phyloP scores from a whole-genome alignment of 805 yeast genomes.

The Lachancea sp. region DNA sequence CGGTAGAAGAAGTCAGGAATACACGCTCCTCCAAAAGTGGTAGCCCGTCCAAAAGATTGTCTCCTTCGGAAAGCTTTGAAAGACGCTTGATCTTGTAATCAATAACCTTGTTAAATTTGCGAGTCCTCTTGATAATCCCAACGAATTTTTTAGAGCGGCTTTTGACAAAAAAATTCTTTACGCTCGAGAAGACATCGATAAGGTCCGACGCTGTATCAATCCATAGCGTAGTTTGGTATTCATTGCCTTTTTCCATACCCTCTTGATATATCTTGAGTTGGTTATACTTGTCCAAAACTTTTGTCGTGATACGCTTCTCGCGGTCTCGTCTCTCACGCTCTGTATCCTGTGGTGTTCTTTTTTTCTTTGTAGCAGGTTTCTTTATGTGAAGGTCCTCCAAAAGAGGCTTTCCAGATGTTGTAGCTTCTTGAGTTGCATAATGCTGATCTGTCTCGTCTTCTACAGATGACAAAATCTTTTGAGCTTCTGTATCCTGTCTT shows the following conservation, averaged over 20 bases:
- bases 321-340: constrained; percentile 44
- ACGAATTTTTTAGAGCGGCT: constrained; percentile 66
- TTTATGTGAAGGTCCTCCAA: constrained; percentile 29
- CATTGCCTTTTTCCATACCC: constrained; percentile 45
- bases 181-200: constrained; percentile 74
- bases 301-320: constrained; percentile 52
- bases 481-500: constrained; percentile 16
- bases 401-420: constrained; percentile 22
- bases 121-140: constrained; percentile 57
- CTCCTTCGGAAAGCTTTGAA: constrained; percentile 56
- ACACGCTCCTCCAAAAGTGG: constrained; percentile 38
- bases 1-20: constrained; percentile 43
- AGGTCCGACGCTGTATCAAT: constrained; percentile 74
- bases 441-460: constrained; percentile 12
- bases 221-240: constrained; percentile 72
- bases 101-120: constrained; percentile 55
- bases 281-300: constrained; percentile 49
- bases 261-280: constrained; percentile 47
- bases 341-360: constrained; percentile 31
- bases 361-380: constrained; percentile 23
- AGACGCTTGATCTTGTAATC: constrained; percentile 70
- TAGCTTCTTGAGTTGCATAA: constrained; percentile 12
- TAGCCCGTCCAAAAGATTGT: constrained; percentile 32
- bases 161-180: constrained; percentile 69
- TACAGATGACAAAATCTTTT: constrained; percentile 5